Conservation (phyloP, 2,329 filamentous ascomycete genomes). For the Diaporthe destruens region DNA sequence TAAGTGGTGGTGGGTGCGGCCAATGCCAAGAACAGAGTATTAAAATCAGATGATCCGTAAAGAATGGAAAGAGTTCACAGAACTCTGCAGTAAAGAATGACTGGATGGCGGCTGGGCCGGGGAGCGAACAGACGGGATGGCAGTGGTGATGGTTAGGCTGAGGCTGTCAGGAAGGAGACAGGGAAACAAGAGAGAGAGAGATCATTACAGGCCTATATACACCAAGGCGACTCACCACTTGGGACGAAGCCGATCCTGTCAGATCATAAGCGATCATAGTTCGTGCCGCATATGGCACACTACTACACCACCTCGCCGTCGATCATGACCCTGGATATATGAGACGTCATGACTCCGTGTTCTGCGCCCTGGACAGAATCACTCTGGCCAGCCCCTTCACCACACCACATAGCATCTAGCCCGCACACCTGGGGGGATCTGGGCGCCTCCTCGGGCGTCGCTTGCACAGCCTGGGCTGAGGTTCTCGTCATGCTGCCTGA, state of each 20-base stretch:
- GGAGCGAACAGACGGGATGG: conserved; percentile 1
- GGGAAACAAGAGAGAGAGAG: conserved; percentile 21
- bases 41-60: conserved; percentile 10
- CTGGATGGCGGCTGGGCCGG: background rate
- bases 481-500: conserved; percentile 18
- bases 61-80: conserved; percentile 38
- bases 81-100: conserved; percentile 35
- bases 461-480: conserved; percentile 16
- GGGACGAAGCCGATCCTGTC: conserved; percentile 21
- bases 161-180: conserved; percentile 1
- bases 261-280: conserved; percentile 27
- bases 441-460: conserved; percentile 22
- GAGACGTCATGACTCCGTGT: conserved; percentile 18
- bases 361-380: background rate
- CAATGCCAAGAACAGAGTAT: background rate
- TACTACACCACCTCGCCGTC: background rate
- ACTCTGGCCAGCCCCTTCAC: background rate
- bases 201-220: conserved; percentile 34
- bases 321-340: conserved; percentile 24
- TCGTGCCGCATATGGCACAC: background rate
- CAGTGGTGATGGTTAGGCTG: conserved; percentile 14
- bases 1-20: background rate
- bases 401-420: background rate
- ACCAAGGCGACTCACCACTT: conserved; percentile 9
- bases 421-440: background rate